phyloP scores from a whole-genome alignment of 805 yeast species.

The Candida coleopterorum region DNA sequence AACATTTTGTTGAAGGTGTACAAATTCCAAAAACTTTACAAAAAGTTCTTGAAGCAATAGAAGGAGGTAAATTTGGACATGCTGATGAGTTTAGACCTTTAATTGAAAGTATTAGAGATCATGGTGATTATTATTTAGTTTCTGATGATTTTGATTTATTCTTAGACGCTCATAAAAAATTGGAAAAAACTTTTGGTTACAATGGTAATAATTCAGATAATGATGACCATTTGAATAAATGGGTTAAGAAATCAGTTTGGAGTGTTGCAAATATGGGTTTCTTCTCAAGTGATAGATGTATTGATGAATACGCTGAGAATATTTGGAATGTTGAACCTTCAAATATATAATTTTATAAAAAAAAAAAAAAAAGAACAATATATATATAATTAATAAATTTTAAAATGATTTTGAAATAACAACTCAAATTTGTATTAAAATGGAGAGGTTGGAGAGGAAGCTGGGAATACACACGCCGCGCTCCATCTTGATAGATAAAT shows the following conservation, averaged over 20 bases:
- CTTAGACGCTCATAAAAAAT: conserved; percentile 71
- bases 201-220: conserved; percentile 38
- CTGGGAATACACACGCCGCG: too few relatives aligned
- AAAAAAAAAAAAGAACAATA: too few relatives aligned
- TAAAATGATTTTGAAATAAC: too few relatives aligned
- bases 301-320: conserved; percentile 85
- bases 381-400: too few relatives aligned
- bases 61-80: conserved; percentile 68
- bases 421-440: too few relatives aligned
- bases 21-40: conserved; percentile 54
- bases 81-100: conserved; percentile 61
- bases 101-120: conserved; percentile 62
- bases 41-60: conserved; percentile 62
- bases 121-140: conserved; percentile 84
- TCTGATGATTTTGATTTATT: conserved; percentile 87
- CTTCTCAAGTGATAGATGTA: conserved; percentile 86
- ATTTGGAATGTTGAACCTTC: conserved; percentile 90
- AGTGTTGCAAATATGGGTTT: conserved; percentile 93
- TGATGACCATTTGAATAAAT: conserved; percentile 52
- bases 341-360: conserved; percentile 11
- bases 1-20: conserved; percentile 61
- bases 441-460: too few relatives aligned
- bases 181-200: conserved; percentile 63
- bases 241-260: conserved; percentile 73
- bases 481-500: too few relatives aligned